Percentiles rank a stretch among this genome's conserved stretches.
Conservation (phyloP, 108 stramenopile genomes). For the Hondaea fermentalgiana region DNA sequence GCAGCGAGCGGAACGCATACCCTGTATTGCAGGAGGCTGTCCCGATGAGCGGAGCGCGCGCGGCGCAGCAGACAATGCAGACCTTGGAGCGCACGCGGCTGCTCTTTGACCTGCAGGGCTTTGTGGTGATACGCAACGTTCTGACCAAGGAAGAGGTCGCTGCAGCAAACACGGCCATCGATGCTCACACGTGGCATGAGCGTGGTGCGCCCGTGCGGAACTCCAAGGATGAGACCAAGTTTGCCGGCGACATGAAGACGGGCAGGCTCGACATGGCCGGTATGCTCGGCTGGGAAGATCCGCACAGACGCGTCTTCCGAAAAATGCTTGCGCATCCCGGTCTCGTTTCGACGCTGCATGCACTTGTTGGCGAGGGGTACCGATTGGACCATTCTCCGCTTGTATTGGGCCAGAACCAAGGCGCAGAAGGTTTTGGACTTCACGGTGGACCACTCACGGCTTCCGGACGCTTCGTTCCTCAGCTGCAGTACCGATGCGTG, state of each 20-base stretch:
- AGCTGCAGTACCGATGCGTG: constrained; percentile 21
- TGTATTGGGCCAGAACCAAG: constrained; percentile 65
- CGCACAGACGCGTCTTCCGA: constrained; percentile 65
- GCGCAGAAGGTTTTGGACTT: constrained; percentile 75
- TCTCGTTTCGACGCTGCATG: constrained; percentile 70
- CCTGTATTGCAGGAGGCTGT: no score
- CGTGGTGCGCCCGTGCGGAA: constrained; percentile 58
- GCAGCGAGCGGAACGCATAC: no score
- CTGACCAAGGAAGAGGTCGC: constrained; percentile 65
- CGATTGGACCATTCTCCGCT: constrained; percentile 81
- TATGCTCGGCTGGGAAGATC: constrained; percentile 68
- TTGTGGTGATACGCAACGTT: constrained; percentile 64
- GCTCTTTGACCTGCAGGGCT: constrained; percentile 82
- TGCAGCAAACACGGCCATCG: constrained; percentile 64
- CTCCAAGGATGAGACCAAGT: constrained; percentile 54
- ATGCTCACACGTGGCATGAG: constrained; percentile 61
- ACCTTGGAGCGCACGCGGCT: background rate
- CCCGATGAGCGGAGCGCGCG: background rate
- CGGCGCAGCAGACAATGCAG: background rate
- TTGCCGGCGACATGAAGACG: constrained; percentile 13
- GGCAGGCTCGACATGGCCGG: constrained; percentile 62
- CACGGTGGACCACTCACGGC: constrained; percentile 82
- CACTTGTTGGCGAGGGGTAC: constrained; percentile 75
- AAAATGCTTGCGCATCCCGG: constrained; percentile 70
- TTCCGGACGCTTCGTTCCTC: constrained; percentile 36